phyloP scores from a whole-genome alignment of 2,329 filamentous ascomycete species.

The Aurifilum marmelostoma region DNA sequence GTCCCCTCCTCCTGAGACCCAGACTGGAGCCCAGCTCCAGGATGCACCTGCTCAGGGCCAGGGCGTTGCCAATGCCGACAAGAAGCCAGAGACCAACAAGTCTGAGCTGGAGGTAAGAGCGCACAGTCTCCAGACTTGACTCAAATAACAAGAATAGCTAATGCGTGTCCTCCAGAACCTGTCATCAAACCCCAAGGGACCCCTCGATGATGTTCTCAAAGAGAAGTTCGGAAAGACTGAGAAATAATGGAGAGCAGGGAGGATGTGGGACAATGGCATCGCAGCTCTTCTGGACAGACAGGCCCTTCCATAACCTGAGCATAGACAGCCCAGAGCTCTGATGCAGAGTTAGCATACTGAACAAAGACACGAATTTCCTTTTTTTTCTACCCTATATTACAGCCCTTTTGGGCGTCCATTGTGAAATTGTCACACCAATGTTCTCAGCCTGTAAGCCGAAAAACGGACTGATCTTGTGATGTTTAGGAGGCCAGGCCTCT shows the following conservation, averaged over 20 bases:
- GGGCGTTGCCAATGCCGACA: slow-evolving; percentile 57
- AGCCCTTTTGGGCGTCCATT: background rate
- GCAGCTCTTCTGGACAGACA: background rate
- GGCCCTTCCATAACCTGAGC: too few relatives aligned
- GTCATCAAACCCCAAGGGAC: slow-evolving; percentile 67
- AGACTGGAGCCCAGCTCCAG: slow-evolving; percentile 64
- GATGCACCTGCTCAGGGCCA: slow-evolving; percentile 60
- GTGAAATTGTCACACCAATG: background rate
- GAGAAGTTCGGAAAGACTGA: slow-evolving; percentile 62
- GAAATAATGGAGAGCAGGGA: slow-evolving; percentile 1
- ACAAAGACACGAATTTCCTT: slow-evolving; percentile 2
- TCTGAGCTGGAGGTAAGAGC: slow-evolving; percentile 53
- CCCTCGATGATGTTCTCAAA: slow-evolving; percentile 63
- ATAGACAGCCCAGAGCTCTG: background rate
- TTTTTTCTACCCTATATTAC: background rate
- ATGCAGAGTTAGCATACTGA: background rate
- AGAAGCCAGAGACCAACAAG: slow-evolving; percentile 58
- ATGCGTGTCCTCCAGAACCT: slow-evolving; percentile 46
- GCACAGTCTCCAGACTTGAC: background rate
- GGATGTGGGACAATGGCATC: background rate
- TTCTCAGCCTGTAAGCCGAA: background rate
- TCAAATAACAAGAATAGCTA: background rate
- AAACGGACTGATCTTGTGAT: background rate
- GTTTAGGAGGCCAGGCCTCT: background rate
- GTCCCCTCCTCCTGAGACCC: slow-evolving; percentile 74